These are phyloP conservation scores for Cornus kousa DNA, from an alignment of 148 eudicot genomes.

Conservation along the genomic window DNA sequence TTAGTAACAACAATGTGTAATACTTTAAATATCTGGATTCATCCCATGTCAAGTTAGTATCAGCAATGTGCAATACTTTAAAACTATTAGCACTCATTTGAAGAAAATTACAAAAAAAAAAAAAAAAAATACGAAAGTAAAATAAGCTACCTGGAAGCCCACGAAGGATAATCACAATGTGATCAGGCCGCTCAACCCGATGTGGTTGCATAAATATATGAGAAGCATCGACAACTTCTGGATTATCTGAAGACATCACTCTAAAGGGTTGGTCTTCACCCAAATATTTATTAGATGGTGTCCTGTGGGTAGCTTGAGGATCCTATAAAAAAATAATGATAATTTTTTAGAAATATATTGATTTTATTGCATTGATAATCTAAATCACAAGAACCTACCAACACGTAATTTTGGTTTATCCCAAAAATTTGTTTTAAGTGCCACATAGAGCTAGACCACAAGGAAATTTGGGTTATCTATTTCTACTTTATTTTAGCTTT, in stretches of 20 bases:
- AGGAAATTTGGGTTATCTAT: background rate
- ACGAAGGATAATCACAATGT: constrained; percentile 85
- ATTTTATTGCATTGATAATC: background rate
- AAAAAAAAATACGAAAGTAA: background rate
- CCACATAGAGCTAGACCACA: background rate
- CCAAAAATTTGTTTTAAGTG: too few species aligned
- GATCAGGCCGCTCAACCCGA: constrained; percentile 90
- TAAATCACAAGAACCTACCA: constrained; percentile 2
- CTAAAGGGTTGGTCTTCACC: constrained; percentile 42
- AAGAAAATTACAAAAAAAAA: background rate
- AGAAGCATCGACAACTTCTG: constrained; percentile 63
- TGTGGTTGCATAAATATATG: constrained; percentile 80
- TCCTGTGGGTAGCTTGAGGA: constrained; percentile 30
- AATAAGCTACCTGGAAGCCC: constrained; percentile 81
- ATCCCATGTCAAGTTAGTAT: too few species aligned
- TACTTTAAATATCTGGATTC: too few species aligned
- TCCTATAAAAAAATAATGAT: constrained; percentile 37
- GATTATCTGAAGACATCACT: constrained; percentile 37
- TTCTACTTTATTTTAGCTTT: background rate
- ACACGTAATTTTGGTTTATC: too few species aligned
- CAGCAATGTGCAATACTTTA: background rate
- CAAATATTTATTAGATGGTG: constrained; percentile 30
- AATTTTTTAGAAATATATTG: background rate
- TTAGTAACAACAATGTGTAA: background rate
- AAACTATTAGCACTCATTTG: background rate